Evolutionary conservation across 2,329 filamentous ascomycete genomes (phyloP), one percentile per base, ranked within the genome.

Genomic region (Paraphoma sp.): DNA sequence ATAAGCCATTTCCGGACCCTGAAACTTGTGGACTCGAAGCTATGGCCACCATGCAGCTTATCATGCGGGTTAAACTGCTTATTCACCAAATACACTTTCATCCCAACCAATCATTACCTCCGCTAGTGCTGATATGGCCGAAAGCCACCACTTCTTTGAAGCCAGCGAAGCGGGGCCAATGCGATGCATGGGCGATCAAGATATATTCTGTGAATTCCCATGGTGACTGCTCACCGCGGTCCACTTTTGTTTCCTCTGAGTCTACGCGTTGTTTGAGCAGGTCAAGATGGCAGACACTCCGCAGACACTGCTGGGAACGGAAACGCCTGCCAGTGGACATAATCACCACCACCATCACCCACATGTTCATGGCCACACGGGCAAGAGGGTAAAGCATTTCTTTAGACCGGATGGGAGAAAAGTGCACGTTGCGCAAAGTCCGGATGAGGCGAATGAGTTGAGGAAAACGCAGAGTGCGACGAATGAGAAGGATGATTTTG

Each of bases 381-480:
- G 77, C 1, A 79, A 79, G 29, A 77, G 80, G 31, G 74, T 85
- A 0, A 78, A 82, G 18, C 82, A 86, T 56, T 84, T 88, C 56
- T 67, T 83, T 3, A 80, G 83, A 45, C 85, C 86, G 0, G 78
- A 83, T 67, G 86, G 86, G 28, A 80, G 80, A 52, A 81, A 81
- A 60, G 79, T 88, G 5, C 82, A 88, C 52, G 82, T 87, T 49
- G 84, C 84, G 6, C 73, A 81, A 3, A 80, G 78, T 1, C 86
- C 86, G 1, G 83, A 86, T 63, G 85, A 88, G 60, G 79, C 81
- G 4, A 77, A 79, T n/a, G 66, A 68, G 1, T 70, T 87, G 29
- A 77, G 80, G 5, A 76, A 76, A 44, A 79, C 80, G 33, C 78
- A 86, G 41, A 60, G 57, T 52, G 67, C 70, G 4, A 62, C 63